A percentile compares a stretch with the other conserved stretches of the same genome.
These are phyloP conservation scores for Calophaca sinica DNA, from an alignment of 306 rosid genomes.

Conservation along the genomic window DNA sequence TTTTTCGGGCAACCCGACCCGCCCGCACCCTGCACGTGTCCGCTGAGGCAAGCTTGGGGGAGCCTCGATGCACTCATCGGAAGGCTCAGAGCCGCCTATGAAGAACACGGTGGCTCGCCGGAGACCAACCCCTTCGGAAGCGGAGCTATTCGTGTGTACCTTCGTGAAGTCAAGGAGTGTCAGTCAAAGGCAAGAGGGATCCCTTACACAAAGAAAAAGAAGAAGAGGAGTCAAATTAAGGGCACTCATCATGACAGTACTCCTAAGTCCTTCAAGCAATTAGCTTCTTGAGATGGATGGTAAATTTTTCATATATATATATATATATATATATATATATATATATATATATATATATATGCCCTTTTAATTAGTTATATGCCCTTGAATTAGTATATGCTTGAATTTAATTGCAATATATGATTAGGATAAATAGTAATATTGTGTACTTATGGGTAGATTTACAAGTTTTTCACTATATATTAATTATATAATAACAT, in stretches of 20 bases:
- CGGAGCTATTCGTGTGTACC: constrained; percentile 77
- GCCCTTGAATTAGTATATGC: background rate
- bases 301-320: constrained; percentile 46
- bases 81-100: constrained; percentile 84
- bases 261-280: constrained; percentile 69
- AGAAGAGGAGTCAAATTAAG: constrained; percentile 66
- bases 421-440: no score
- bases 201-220: constrained; percentile 86
- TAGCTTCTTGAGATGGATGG: constrained; percentile 58
- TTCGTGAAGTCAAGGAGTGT: constrained; percentile 87
- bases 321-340: background rate
- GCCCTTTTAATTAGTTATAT: background rate
- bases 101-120: constrained; percentile 83
- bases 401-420: background rate
- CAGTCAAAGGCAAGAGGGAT: constrained; percentile 92
- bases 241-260: constrained; percentile 48
- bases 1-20: constrained; percentile 96
- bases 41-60: constrained; percentile 93
- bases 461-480: no score
- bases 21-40: constrained; percentile 89
- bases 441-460: no score
- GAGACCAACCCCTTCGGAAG: constrained; percentile 85
- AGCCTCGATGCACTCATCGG: constrained; percentile 94
- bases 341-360: background rate
- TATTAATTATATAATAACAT: background rate